phyloP scores from a whole-genome alignment of 257 asterid species.

The Primulina huaijiensis region DNA sequence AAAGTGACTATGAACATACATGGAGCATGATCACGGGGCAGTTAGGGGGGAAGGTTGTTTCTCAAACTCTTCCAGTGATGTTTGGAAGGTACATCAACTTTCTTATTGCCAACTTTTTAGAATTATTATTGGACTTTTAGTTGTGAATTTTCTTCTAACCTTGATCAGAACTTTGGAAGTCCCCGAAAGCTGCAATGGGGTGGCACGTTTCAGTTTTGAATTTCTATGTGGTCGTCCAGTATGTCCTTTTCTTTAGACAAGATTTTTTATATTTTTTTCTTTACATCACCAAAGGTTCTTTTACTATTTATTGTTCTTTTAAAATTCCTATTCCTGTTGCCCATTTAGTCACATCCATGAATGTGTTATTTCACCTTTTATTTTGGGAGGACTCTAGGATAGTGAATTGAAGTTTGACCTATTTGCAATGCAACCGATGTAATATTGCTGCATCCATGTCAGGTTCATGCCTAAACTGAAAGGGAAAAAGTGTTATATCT shows the following conservation, averaged over 20 bases:
- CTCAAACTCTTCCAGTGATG: conserved; percentile 82
- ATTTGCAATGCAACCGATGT: background rate
- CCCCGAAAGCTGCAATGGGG: conserved; percentile 75
- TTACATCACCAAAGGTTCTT: conserved; percentile 9
- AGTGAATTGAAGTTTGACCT: conserved; percentile 1
- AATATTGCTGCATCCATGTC: too few relatives aligned
- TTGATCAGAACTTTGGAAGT: conserved; percentile 72
- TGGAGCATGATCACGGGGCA: conserved; percentile 55
- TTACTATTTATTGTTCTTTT: background rate
- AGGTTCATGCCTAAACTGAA: too few relatives aligned
- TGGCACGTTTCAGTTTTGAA: conserved; percentile 78
- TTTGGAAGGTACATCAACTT: conserved; percentile 66
- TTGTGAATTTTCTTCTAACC: conserved; percentile 22
- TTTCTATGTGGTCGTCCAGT: conserved; percentile 92
- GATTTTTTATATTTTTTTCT: background rate
- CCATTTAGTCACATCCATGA: background rate
- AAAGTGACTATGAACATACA: conserved; percentile 47
- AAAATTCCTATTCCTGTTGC: background rate
- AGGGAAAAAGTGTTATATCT: too few relatives aligned
- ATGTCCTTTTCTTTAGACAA: conserved; percentile 25
- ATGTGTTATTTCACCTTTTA: background rate
- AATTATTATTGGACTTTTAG: conserved; percentile 15
- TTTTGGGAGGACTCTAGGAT: background rate
- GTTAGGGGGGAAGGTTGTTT: conserved; percentile 49
- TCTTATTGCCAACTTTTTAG: conserved; percentile 1